A percentile compares a stretch with the other conserved stretches of the same genome.
Evolutionary conservation across 2,329 filamentous ascomycete species (phyloP).

Genomic region (Pyrenochaeta sp.): DNA sequence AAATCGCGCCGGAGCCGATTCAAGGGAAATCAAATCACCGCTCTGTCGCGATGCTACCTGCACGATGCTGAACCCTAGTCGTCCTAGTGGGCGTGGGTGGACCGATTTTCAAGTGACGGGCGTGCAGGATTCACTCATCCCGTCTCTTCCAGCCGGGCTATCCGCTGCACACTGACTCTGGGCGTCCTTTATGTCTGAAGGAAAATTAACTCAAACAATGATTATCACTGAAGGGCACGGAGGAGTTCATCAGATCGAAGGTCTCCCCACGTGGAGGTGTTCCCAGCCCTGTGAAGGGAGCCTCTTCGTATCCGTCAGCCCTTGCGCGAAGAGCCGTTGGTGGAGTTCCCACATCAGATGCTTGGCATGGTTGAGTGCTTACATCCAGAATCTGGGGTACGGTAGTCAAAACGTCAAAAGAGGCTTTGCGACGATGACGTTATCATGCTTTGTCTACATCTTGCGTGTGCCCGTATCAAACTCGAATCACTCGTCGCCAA

Average conservation of each 20-base stretch:
- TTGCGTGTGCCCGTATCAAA: no score
- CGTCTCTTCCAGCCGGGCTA: no score
- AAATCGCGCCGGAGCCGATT: not conserved
- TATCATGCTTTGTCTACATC: not conserved
- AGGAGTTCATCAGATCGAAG: not conserved
- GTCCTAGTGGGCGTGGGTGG: not conserved
- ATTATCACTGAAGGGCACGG: not conserved
- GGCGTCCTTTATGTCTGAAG: not conserved
- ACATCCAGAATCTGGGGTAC: slow-evolving; percentile 26
- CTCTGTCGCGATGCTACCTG: not conserved
- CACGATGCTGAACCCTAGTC: no score
- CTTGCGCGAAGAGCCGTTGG: slow-evolving; percentile 33
- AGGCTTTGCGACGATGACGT: slow-evolving; percentile 8
- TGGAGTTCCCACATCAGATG: slow-evolving; percentile 22
- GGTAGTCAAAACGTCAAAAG: no score
- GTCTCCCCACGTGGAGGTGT: slow-evolving; percentile 22
- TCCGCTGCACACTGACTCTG: not conserved
- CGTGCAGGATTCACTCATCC: not conserved
- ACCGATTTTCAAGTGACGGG: not conserved
- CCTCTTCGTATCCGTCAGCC: slow-evolving; percentile 34
- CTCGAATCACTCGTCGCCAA: not conserved
- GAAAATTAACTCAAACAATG: not conserved
- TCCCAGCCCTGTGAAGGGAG: slow-evolving; percentile 26
- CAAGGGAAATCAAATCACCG: not conserved
- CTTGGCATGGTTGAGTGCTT: slow-evolving; percentile 36